A percentile compares a stretch with the other conserved stretches of the same genome.
Evolutionary conservation across 2,329 filamentous ascomycete genomes (phyloP).

Genomic region (Fusarium globosum): DNA sequence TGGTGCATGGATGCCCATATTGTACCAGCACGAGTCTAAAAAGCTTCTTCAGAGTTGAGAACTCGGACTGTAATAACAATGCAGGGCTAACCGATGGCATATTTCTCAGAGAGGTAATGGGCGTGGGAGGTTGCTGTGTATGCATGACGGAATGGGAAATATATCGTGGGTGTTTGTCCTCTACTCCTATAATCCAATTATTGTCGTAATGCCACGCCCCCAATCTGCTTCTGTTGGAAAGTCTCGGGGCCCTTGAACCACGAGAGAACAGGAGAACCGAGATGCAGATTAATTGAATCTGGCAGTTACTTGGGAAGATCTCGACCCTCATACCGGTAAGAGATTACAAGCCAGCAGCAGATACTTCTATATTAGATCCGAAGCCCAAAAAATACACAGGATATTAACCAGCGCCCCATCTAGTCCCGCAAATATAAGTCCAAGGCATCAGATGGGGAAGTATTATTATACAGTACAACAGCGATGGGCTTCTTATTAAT

Average conservation of each 20-base stretch:
- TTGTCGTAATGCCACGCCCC: constrained; percentile 13
- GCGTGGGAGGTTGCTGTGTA: constrained; percentile 1
- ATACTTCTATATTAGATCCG: not conserved
- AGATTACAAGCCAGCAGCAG: not conserved
- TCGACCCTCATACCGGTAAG: not conserved
- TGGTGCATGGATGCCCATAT: not conserved
- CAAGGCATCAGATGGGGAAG: constrained; percentile 23
- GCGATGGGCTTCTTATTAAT: constrained; percentile 6
- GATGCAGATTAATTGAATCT: constrained; percentile 9
- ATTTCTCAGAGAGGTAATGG: constrained; percentile 14
- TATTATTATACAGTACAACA: not conserved
- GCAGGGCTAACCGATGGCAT: constrained; percentile 1
- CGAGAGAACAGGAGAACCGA: not conserved
- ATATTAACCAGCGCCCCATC: constrained; percentile 16
- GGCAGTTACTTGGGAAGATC: constrained; percentile 12
- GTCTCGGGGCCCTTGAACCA: not conserved
- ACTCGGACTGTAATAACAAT: not conserved
- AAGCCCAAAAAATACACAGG: not conserved
- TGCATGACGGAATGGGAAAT: not conserved
- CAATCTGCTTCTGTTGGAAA: not conserved
- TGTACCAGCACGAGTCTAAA: not conserved
- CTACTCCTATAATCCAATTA: not conserved
- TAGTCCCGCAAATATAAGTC: constrained; percentile 18
- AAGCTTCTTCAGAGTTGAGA: constrained; percentile 32
- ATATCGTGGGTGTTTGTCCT: not conserved